Evolutionary conservation across 2,329 filamentous ascomycete genomes (phyloP).

Genomic region (Emydomyces testavorans): DNA sequence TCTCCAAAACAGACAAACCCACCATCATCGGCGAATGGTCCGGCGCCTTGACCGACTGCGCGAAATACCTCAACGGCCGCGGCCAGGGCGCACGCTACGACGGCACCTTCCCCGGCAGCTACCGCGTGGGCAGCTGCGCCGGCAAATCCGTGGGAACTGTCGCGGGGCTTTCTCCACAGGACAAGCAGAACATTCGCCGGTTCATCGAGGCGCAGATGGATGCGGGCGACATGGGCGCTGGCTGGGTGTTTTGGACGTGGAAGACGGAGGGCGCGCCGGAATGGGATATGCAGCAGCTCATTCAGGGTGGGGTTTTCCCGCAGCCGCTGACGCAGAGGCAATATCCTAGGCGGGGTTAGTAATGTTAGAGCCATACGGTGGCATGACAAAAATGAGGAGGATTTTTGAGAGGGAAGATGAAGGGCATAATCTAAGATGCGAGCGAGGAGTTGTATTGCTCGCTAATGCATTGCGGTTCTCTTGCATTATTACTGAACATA

Average conservation of each 20-base stretch:
- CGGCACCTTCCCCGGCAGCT: conserved; percentile 40
- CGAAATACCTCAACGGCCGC: conserved; percentile 45
- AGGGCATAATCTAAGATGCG: too few species aligned
- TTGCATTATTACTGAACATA: too few species aligned
- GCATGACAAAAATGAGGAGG: too few species aligned
- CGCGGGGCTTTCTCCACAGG: conserved; percentile 28
- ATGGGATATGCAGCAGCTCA: conserved; percentile 38
- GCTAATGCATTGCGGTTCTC: too few species aligned
- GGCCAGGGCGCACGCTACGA: conserved; percentile 49
- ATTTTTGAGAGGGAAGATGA: too few species aligned
- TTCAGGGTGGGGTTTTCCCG: conserved; percentile 39
- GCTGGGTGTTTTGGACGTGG: conserved; percentile 43
- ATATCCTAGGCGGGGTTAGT: conserved; percentile 22
- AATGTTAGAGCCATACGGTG: too few species aligned
- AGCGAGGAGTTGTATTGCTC: too few species aligned
- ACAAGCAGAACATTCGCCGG: conserved; percentile 31
- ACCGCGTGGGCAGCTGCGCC: conserved; percentile 39
- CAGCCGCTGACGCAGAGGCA: conserved; percentile 29
- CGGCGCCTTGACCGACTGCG: conserved; percentile 52
- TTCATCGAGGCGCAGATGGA: conserved; percentile 40
- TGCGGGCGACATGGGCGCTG: conserved; percentile 33
- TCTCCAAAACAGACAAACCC: conserved; percentile 49
- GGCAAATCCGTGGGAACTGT: conserved; percentile 42
- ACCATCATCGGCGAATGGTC: conserved; percentile 60
- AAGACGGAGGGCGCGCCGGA: conserved; percentile 40